Evolutionary conservation across 352 stramenopile species (phyloP).

Genomic region (Globisporangium cederbergense): DNA sequence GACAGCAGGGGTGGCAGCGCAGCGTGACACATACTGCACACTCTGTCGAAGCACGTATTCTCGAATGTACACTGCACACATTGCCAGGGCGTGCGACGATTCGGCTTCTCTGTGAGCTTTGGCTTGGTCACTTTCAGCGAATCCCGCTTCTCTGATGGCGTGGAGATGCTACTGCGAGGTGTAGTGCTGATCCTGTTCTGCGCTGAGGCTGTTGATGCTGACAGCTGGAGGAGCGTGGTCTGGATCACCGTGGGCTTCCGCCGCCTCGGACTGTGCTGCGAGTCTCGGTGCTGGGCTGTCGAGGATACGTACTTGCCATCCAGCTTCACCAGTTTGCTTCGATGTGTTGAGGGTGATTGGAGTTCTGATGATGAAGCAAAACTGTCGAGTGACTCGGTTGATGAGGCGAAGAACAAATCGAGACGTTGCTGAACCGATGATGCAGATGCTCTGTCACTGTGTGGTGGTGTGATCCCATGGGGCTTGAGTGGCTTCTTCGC

Average conservation of each 20-base stretch:
- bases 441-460: neutral
- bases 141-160: slow-evolving; percentile 1
- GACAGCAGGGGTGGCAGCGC: slow-evolving; percentile 13
- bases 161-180: neutral
- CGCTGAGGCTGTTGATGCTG: slow-evolving; percentile 25
- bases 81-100: slow-evolving; percentile 36
- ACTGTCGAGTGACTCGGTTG: slow-evolving; percentile 4
- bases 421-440: slow-evolving; percentile 30
- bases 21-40: slow-evolving; percentile 67
- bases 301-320: slow-evolving; percentile 12
- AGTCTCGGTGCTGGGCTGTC: slow-evolving; percentile 23
- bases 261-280: slow-evolving; percentile 27
- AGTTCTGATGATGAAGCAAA: neutral
- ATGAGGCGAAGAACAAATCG: slow-evolving; percentile 34
- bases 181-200: neutral
- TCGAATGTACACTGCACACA: slow-evolving; percentile 65
- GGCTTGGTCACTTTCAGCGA: slow-evolving; percentile 1
- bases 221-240: slow-evolving; percentile 28
- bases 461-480: neutral
- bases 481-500: neutral
- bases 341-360: slow-evolving; percentile 7
- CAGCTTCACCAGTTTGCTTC: slow-evolving; percentile 21
- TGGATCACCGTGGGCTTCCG: slow-evolving; percentile 29
- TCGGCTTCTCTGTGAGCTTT: slow-evolving; percentile 6
- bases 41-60: slow-evolving; percentile 70